Conservation (phyloP, 192 early-diverging fungal species). For the Phycomyces blakesleeanus region DNA sequence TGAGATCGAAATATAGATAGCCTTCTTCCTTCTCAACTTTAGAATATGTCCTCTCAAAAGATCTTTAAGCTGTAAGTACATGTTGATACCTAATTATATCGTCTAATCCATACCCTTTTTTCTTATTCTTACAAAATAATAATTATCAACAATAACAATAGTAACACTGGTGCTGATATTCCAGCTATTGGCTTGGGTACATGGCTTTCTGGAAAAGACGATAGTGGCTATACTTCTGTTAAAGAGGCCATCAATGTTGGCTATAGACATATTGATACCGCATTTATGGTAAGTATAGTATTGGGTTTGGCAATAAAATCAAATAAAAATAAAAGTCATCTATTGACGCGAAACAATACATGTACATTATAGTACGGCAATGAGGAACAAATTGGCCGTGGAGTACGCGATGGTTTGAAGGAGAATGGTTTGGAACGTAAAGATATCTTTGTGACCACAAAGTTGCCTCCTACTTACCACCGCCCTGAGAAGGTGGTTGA, state of each 20-base stretch:
- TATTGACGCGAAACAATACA: too few relatives aligned
- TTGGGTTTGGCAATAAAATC: neutral
- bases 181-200: slow-evolving; percentile 50
- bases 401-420: slow-evolving; percentile 48
- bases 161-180: slow-evolving; percentile 58
- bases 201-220: slow-evolving; percentile 50
- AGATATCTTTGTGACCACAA: slow-evolving; percentile 78
- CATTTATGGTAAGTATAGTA: slow-evolving; percentile 20
- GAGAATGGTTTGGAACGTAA: slow-evolving; percentile 53
- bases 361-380: slow-evolving; percentile 66
- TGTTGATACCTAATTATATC: too few relatives aligned
- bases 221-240: slow-evolving; percentile 59
- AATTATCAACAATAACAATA: neutral
- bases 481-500: slow-evolving; percentile 56
- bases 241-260: slow-evolving; percentile 62
- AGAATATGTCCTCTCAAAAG: too few relatives aligned
- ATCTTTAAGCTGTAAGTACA: too few relatives aligned
- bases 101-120: too few relatives aligned
- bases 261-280: slow-evolving; percentile 64
- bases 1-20: too few relatives aligned
- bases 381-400: slow-evolving; percentile 76
- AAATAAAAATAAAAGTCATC: too few relatives aligned
- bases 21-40: too few relatives aligned
- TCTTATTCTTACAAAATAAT: too few relatives aligned
- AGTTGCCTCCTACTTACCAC: slow-evolving; percentile 49